Conservation (phyloP, 169 alveolate species). For the Theileria orientalis region DNA sequence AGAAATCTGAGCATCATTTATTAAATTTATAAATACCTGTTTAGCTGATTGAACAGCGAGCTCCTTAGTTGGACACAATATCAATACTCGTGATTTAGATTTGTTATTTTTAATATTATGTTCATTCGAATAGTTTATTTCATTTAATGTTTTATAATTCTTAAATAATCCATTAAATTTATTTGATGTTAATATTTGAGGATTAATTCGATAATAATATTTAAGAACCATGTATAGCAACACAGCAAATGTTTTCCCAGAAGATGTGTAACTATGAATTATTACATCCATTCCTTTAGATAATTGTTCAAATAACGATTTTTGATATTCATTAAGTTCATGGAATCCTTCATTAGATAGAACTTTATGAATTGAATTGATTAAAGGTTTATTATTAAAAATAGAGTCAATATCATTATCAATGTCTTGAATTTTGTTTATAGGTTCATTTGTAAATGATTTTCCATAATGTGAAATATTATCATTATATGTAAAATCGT, state of each 20-base stretch:
- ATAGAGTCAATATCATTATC: neutral
- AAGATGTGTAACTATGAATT: slow-evolving; percentile 53
- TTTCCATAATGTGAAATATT: neutral
- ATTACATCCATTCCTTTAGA: slow-evolving; percentile 48
- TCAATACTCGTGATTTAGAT: slow-evolving; percentile 24
- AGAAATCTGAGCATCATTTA: slow-evolving; percentile 8
- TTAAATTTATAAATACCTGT: slow-evolving; percentile 16
- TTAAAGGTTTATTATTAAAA: neutral
- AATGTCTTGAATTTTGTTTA: neutral
- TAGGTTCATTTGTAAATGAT: neutral
- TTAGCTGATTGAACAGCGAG: slow-evolving; percentile 55
- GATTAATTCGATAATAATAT: slow-evolving; percentile 29
- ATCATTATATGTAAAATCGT: no score
- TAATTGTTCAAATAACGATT: slow-evolving; percentile 44
- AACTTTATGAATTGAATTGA: slow-evolving; percentile 20
- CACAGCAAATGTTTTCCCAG: slow-evolving; percentile 64
- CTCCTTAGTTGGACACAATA: slow-evolving; percentile 64
- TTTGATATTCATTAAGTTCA: slow-evolving; percentile 29
- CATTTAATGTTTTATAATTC: neutral
- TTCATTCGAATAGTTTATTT: neutral
- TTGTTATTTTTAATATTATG: neutral
- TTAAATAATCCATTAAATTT: slow-evolving; percentile 9
- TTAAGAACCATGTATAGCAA: slow-evolving; percentile 47
- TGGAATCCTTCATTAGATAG: slow-evolving; percentile 14
- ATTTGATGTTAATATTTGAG: neutral